Conservation (phyloP, 129 eudicot genomes). For the Lonicera japonica region DNA sequence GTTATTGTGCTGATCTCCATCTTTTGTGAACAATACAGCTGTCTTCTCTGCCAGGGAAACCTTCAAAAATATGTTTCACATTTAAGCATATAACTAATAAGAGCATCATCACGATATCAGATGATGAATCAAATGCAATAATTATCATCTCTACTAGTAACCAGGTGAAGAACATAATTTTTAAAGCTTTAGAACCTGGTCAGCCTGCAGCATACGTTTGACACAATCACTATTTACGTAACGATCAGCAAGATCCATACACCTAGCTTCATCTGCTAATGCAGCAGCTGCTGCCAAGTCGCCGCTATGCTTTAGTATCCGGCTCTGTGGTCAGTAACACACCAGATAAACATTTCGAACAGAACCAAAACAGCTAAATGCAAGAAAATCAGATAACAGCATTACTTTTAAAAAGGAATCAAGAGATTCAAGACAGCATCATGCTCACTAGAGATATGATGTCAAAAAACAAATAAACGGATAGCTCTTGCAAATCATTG, state of each 20-base stretch:
- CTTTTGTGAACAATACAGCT: conserved; percentile 95
- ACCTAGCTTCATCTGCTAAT: conserved; percentile 96
- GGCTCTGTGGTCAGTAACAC: conserved; percentile 45
- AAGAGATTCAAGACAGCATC: neutral
- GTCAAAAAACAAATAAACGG: neutral
- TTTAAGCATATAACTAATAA: conserved; percentile 1
- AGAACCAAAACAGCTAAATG: neutral
- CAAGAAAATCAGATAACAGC: no score
- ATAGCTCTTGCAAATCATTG: neutral
- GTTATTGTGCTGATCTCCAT: conserved; percentile 96
- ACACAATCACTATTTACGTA: conserved; percentile 91
- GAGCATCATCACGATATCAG: neutral
- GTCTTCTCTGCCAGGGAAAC: conserved; percentile 90
- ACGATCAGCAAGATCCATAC: conserved; percentile 99
- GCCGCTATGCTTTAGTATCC: conserved; percentile 91
- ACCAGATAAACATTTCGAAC: neutral
- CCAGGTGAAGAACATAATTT: neutral
- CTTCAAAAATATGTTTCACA: conserved; percentile 29
- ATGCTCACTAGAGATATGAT: neutral
- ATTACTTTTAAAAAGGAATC: no score
- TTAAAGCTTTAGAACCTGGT: conserved; percentile 47
- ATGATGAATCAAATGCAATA: neutral
- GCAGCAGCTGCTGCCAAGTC: conserved; percentile 93
- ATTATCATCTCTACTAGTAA: neutral
- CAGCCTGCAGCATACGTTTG: conserved; percentile 97